Evolutionary conservation across 2,329 filamentous ascomycete species (phyloP).

Genomic region (Clonostachys chloroleuca): DNA sequence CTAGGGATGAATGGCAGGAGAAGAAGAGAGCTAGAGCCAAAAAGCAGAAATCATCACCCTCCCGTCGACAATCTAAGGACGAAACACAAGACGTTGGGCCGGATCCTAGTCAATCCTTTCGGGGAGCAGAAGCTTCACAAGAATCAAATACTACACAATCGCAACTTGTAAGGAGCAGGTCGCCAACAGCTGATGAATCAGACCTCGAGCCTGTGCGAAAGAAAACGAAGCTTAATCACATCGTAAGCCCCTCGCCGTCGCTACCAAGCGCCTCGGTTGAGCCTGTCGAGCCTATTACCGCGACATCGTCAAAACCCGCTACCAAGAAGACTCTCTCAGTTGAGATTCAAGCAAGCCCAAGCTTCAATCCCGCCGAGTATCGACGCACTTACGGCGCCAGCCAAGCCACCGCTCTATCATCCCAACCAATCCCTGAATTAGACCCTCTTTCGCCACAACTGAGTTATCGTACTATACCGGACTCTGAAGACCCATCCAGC

Average conservation of each 20-base stretch:
- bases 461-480: slow-evolving; percentile 33
- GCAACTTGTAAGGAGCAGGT: too few species aligned
- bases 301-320: slow-evolving; percentile 16
- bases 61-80: too few species aligned
- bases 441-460: slow-evolving; percentile 13
- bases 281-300: slow-evolving; percentile 16
- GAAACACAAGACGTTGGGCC: too few species aligned
- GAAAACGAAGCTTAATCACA: background rate
- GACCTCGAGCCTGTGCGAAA: slow-evolving; percentile 1
- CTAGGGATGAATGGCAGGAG: slow-evolving; percentile 24
- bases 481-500: slow-evolving; percentile 33
- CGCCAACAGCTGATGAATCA: background rate
- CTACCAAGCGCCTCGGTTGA: slow-evolving; percentile 20
- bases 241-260: slow-evolving; percentile 18
- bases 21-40: slow-evolving; percentile 2
- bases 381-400: slow-evolving; percentile 15
- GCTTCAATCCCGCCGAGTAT: slow-evolving; percentile 28
- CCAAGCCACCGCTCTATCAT: slow-evolving; percentile 17
- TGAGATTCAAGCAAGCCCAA: slow-evolving; percentile 17
- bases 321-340: slow-evolving; percentile 15
- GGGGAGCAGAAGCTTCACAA: too few species aligned
- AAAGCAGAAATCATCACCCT: too few species aligned
- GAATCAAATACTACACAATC: too few species aligned
- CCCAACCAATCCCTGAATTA: slow-evolving; percentile 24
- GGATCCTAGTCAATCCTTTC: too few species aligned